Evolutionary conservation across 495 filamentous ascomycete genomes (phyloP), one percentile per base, ranked within the genome.

Genomic region (Talaromyces trachyspermus): DNA sequence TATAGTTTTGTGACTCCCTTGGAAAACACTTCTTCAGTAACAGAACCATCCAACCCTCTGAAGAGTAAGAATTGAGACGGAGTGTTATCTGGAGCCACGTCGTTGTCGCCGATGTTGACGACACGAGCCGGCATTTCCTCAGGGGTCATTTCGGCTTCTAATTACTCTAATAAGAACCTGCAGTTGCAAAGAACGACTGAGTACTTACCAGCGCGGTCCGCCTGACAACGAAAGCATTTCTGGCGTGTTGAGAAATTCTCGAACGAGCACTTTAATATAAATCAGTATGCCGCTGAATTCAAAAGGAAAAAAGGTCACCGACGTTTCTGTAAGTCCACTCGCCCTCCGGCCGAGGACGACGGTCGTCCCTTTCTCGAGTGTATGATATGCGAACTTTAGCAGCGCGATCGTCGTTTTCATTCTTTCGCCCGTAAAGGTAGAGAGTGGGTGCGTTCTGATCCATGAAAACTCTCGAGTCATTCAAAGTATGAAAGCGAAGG

Each of bases 31-130:
- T 89, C 78, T 60, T 95, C 89, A 14, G 73, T 85, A 17, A 89
- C 82, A 2, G 82, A 79, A 5, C 77, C 59, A 32, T 89, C 83
- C n/a, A 95, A 68, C 12, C 79, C 79, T 36, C 87, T 79, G 25
- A 95, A 70, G 3, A 95, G 75, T 12, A 95, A 68, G 49, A 90
- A 90, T 43, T 92, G 88, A 2, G 87, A 91, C 1, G 87, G 79
- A 4, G 76, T 76, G 38, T 78, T 76, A 35, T 91, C 82, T 4
- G 83, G 77, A 6, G 85, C 83, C 36, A 80, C 85, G 62, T 95
- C 90, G 33, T 85, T 88, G 55, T 89, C 84, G 17, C 89, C 89
- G 44, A 75, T 85, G 49, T 83, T 85, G 14, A 68, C 70, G 19
- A 74, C 57, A 36, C 57, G 57, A 26, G 60, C 49, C 19, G 68